phyloP scores from a whole-genome alignment of 495 filamentous ascomycete genomes.

The Delitschia confertaspora region DNA sequence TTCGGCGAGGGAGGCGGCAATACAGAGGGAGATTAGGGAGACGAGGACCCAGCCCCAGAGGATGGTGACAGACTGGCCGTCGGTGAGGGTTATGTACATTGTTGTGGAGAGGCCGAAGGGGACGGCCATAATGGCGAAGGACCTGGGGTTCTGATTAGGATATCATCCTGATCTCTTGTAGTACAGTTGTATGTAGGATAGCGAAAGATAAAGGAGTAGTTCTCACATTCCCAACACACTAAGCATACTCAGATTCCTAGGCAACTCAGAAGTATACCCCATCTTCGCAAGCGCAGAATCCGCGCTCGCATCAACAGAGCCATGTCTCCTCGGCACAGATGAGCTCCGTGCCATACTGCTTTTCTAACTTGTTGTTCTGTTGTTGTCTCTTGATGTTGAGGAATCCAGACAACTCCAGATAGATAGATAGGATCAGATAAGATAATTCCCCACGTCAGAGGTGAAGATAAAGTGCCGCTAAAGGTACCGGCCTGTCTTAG shows the following conservation, averaged over 20 bases:
- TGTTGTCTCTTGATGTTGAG: too few relatives aligned
- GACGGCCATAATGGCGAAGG: conserved; percentile 51
- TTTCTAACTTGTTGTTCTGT: too few relatives aligned
- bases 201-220: conserved; percentile 6
- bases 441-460: too few relatives aligned
- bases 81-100: conserved; percentile 57
- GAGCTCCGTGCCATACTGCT: too few relatives aligned
- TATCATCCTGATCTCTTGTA: neutral
- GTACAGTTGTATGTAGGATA: neutral
- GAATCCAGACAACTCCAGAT: too few relatives aligned
- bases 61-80: conserved; percentile 56
- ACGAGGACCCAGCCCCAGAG: conserved; percentile 55
- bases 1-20: conserved; percentile 46
- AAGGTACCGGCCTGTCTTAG: too few relatives aligned
- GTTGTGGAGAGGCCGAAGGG: conserved; percentile 65
- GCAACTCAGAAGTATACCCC: conserved; percentile 32
- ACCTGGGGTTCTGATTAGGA: conserved; percentile 32
- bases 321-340: too few relatives aligned
- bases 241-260: conserved; percentile 33
- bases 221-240: conserved; percentile 30
- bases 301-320: conserved; percentile 19
- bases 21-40: conserved; percentile 43
- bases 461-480: too few relatives aligned
- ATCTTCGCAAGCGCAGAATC: conserved; percentile 32
- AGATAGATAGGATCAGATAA: too few relatives aligned